phyloP scores from a whole-genome alignment of 1,284 basidiomycete genomes.

The Phlebopus sp. region DNA sequence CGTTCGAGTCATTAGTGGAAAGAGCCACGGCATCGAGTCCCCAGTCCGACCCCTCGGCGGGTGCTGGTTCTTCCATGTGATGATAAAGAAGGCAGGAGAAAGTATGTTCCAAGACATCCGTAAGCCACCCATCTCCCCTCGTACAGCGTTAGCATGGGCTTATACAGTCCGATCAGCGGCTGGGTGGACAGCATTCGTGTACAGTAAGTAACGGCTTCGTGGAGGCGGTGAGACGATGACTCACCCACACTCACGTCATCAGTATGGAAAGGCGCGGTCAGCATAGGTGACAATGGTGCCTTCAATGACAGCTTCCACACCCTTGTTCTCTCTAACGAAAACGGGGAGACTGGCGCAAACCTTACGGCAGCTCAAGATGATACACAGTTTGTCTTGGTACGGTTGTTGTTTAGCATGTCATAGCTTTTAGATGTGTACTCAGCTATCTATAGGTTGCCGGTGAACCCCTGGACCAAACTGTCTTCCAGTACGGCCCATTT shows the following conservation, averaged over 20 bases:
- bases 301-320: conserved; percentile 69
- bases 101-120: conserved; percentile 84
- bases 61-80: conserved; percentile 90
- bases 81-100: conserved; percentile 62
- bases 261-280: conserved; percentile 70
- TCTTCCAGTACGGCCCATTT: conserved; percentile 86
- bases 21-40: conserved; percentile 81
- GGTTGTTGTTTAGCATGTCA: conserved; percentile 17
- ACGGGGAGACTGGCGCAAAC: conserved; percentile 58
- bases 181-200: conserved; percentile 83
- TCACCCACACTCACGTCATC: neutral
- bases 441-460: conserved; percentile 64
- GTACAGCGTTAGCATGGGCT: neutral
- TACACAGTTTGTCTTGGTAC: conserved; percentile 71
- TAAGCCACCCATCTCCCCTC: conserved; percentile 33
- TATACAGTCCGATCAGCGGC: conserved; percentile 42
- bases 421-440: conserved; percentile 15
- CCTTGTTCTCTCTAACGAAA: conserved; percentile 64
- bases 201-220: conserved; percentile 48
- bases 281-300: conserved; percentile 52
- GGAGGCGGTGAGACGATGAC: conserved; percentile 10
- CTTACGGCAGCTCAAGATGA: conserved; percentile 55
- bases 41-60: conserved; percentile 89
- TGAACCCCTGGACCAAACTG: conserved; percentile 85
- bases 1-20: conserved; percentile 87